These are phyloP conservation scores for Crataegus laevigata DNA, from an alignment of 306 rosid species.

Conservation along the genomic window DNA sequence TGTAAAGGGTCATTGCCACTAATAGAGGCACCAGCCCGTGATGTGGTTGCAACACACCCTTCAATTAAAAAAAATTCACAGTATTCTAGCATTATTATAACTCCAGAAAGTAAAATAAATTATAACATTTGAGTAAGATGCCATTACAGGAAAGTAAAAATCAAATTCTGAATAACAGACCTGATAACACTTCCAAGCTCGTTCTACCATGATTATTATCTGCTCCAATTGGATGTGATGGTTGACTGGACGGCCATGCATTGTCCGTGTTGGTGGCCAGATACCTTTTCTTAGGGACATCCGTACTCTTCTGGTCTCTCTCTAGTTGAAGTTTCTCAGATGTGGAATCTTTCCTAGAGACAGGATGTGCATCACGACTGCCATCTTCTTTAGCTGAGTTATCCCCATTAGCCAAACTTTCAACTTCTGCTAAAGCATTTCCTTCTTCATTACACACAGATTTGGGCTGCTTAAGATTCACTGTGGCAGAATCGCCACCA, in stretches of 20 bases:
- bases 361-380: conserved; percentile 32
- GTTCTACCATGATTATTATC: conserved; percentile 47
- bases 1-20: conserved; percentile 32
- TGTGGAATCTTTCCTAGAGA: conserved; percentile 32
- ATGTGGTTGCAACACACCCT: conserved; percentile 42
- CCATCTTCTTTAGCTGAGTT: conserved; percentile 40
- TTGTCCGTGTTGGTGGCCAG: conserved; percentile 29
- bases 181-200: conserved; percentile 53
- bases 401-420: conserved; percentile 39
- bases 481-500: conserved; percentile 32
- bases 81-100: conserved; percentile 11
- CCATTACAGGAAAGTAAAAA: not conserved
- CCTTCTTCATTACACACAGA: conserved; percentile 44
- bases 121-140: conserved; percentile 13
- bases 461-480: conserved; percentile 41
- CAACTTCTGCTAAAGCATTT: conserved; percentile 39
- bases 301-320: conserved; percentile 45
- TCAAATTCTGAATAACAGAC: conserved; percentile 26
- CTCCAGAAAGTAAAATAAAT: not conserved
- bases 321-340: conserved; percentile 23
- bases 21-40: conserved; percentile 25
- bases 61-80: conserved; percentile 25
- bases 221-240: conserved; percentile 15
- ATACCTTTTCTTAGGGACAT: conserved; percentile 37
- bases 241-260: not conserved